Evolutionary conservation across 2,329 filamentous ascomycete genomes (phyloP), one percentile per base, ranked within the genome.

Genomic region (Ceratocystis huliohia): DNA sequence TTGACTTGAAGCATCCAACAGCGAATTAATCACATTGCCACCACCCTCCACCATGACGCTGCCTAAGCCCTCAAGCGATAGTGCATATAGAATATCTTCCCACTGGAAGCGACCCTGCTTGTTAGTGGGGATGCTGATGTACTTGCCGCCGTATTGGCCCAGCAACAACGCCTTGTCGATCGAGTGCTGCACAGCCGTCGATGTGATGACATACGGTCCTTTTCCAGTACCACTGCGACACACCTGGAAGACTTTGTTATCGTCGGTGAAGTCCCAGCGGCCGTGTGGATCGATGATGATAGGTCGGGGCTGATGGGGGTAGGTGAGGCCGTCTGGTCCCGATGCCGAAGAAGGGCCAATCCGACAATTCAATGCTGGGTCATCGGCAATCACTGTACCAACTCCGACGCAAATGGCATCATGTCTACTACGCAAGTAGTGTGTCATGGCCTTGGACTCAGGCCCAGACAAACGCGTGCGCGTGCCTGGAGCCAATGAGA

Each of bases 31-130:
- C 44, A 96, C 85, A 10, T 80, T 79, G 0, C 84, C 92, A 10
- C 93, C 93, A 0, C 93, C 93, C 74, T 97, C 93, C 62, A 97
- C 82, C 93, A 96, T 96, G 67, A 96, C 80, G 73, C 91, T 96
- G 64, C 76, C 75, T 57, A 96, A 77, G 1, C 85, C 85, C 70
- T 88, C 80, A 0, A 73, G 74, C 44, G 71, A 70, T n/a, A 96
- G 74, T 2, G 78, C 77, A 20, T 75, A 75, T 37, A 95, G 75
- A 17, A 95, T 81, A 50, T 80, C 79, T 10, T 74, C 74, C 91
- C 90, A 95, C 20, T 78, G 75, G 69, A 88, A 80, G 66, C 79
- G 76, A 59, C 76, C 73, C 68, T 73, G 70, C 7, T 63, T 45
- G 44, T 74, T 74, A 53, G 69, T 61, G 67, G 69, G 63, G 5